phyloP scores from a whole-genome alignment of 495 filamentous ascomycete genomes.

The Annulohypoxylon nitens region DNA sequence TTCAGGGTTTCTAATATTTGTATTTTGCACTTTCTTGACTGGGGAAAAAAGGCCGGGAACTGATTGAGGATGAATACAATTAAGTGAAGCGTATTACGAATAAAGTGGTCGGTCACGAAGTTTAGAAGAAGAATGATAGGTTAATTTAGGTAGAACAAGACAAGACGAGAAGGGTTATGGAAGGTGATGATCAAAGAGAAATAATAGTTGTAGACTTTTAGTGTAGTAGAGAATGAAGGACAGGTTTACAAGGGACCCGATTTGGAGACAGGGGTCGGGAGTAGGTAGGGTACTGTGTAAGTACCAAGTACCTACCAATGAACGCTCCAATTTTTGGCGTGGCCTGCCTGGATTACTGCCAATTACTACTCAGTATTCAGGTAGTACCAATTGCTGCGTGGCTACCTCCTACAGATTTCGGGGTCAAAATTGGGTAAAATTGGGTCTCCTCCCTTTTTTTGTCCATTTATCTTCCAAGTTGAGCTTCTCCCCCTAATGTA shows the following conservation, averaged over 20 bases:
- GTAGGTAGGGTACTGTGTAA: too few species aligned
- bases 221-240: background rate
- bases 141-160: constrained; percentile 13
- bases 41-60: constrained; percentile 5
- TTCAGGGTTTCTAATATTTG: constrained; percentile 28
- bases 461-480: constrained; percentile 18
- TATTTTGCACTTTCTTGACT: constrained; percentile 10
- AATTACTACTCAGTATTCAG: too few species aligned
- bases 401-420: constrained; percentile 31
- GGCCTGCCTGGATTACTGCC: background rate
- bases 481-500: background rate
- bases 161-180: constrained; percentile 41
- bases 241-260: constrained; percentile 19
- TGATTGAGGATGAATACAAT: constrained; percentile 42
- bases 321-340: constrained; percentile 19
- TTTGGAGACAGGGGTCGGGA: constrained; percentile 16
- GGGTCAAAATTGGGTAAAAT: constrained; percentile 21
- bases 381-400: constrained; percentile 17
- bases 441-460: constrained; percentile 22
- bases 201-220: background rate
- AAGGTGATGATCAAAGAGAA: constrained; percentile 41
- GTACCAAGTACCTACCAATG: constrained; percentile 1
- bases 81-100: constrained; percentile 43
- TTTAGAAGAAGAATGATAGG: constrained; percentile 28
- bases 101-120: constrained; percentile 36